phyloP scores from a whole-genome alignment of 1,139 yeast species.

The Williopsis jadinii region DNA sequence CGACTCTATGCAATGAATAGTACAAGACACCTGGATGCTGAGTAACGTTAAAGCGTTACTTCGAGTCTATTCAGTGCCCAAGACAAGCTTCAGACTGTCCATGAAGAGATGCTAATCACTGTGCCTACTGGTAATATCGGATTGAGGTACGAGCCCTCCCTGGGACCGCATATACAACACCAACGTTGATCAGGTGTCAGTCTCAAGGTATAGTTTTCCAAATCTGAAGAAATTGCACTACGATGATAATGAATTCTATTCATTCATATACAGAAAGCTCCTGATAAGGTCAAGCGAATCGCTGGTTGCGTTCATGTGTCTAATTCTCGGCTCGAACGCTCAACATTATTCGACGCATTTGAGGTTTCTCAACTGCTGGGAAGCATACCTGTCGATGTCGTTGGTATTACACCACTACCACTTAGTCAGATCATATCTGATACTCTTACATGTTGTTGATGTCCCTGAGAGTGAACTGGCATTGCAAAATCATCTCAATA shows the following conservation, averaged over 20 bases:
- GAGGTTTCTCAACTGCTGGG: constrained; percentile 9
- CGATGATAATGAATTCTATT: constrained; percentile 9
- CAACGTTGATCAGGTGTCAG: too few species aligned
- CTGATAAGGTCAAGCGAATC: constrained; percentile 5
- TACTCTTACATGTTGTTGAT: constrained; percentile 10
- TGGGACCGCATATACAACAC: too few species aligned
- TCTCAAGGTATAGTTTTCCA: constrained; percentile 4
- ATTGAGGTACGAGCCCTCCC: too few species aligned
- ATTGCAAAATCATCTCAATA: constrained; percentile 6
- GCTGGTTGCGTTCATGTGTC: constrained; percentile 3
- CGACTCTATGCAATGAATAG: too few species aligned
- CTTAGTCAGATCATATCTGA: constrained; percentile 8
- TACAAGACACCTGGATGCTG: too few species aligned
- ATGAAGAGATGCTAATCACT: too few species aligned
- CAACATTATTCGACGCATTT: constrained; percentile 1
- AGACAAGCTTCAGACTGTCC: too few species aligned
- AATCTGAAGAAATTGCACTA: constrained; percentile 1
- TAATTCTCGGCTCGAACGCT: neutral
- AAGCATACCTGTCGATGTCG: constrained; percentile 8
- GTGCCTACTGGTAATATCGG: too few species aligned
- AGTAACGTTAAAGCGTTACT: too few species aligned
- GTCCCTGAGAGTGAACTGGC: constrained; percentile 11
- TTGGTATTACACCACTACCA: constrained; percentile 4
- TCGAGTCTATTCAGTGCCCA: too few species aligned
- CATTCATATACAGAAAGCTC: constrained; percentile 3